Percentiles rank a stretch among this genome's conserved stretches.
Evolutionary conservation across 139 green algal genomes (phyloP).

Genomic region (Spirogloea muscicola): DNA sequence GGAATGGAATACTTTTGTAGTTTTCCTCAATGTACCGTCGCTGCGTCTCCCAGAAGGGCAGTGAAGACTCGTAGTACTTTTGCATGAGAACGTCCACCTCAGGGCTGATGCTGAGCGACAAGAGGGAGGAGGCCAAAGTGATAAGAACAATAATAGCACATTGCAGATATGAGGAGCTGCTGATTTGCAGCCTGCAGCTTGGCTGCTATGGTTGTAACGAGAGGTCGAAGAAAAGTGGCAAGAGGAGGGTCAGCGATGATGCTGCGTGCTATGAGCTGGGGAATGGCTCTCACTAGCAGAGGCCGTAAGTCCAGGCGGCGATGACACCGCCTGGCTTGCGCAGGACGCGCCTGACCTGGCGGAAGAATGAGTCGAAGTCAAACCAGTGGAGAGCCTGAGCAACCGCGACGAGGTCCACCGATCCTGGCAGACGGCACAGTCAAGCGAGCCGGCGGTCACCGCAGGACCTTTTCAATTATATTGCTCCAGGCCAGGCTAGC

Average conservation of each 20-base stretch:
- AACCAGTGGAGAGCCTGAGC: conserved; percentile 36
- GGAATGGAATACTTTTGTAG: conserved; percentile 18
- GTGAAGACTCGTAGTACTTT: background rate
- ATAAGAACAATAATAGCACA: no score
- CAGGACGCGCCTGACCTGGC: conserved; percentile 3
- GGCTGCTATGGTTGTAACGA: background rate
- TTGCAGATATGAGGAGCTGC: background rate
- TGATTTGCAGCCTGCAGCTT: background rate
- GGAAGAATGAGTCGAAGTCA: conserved; percentile 27
- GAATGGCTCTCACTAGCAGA: background rate
- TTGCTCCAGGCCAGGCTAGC: background rate
- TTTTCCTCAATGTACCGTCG: conserved; percentile 4
- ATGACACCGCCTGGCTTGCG: conserved; percentile 11
- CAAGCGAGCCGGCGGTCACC: background rate
- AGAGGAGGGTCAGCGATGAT: background rate
- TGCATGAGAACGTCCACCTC: conserved; percentile 5
- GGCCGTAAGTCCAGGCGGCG: conserved; percentile 17
- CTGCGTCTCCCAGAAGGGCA: conserved; percentile 27
- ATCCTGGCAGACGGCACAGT: conserved; percentile 6
- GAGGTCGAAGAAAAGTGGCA: background rate
- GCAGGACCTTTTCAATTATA: no score
- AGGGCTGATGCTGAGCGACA: background rate
- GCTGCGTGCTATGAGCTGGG: background rate
- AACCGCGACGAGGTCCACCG: conserved; percentile 17
- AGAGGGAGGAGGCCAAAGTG: background rate